Evolutionary conservation across 2,329 filamentous ascomycete species (phyloP), one percentile per base, ranked within the genome.

Genomic region (Penicillium sp.): DNA sequence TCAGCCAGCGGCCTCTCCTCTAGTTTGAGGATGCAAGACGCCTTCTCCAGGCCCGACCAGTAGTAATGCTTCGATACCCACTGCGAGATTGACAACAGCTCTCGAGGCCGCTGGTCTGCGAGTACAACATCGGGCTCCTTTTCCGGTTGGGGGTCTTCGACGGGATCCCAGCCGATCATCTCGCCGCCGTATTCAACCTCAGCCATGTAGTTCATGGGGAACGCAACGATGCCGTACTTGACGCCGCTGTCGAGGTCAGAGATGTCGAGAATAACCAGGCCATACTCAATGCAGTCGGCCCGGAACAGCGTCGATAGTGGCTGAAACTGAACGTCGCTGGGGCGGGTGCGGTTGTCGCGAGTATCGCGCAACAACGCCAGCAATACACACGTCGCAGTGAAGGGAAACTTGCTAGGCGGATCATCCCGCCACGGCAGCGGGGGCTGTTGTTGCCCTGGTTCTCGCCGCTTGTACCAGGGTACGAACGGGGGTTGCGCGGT

Each of bases 251-350:
- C 42, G 16, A 60, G 53, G 45, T 60, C 55, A 5, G 57, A 60
- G 38, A 60, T 58, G 21, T 60, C 57, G n/a, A 60, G 40, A 18
- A 60, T 13, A 4, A 60, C 41, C 18, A 60, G 49, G 8, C 57
- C 55, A 58, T 60, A 60, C 43, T 60, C 55, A 10, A 14, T 43
- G 44, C 57, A 60, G 46, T 60, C 48, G 7, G 42, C 53, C 3
- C 45, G 52, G 52, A 59, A 59, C 11, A 55, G 6, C 7, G 57
- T 60, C 18, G 52, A 55, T 41, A 60, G 53, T n/a, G 55, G 55
- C 44, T 58, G 49, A 11, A 60, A 40, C 57, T 60, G 55, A 10
- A 60, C 46, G 46, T 60, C 57, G 52, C 57, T n/a, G 39, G 38
- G 49, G 46, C 57, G 55, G 40, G 48, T 49, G 50, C 43, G 41